Evolutionary conservation across 345 rosid genomes (phyloP).

Genomic region (Acer yangbiense): DNA sequence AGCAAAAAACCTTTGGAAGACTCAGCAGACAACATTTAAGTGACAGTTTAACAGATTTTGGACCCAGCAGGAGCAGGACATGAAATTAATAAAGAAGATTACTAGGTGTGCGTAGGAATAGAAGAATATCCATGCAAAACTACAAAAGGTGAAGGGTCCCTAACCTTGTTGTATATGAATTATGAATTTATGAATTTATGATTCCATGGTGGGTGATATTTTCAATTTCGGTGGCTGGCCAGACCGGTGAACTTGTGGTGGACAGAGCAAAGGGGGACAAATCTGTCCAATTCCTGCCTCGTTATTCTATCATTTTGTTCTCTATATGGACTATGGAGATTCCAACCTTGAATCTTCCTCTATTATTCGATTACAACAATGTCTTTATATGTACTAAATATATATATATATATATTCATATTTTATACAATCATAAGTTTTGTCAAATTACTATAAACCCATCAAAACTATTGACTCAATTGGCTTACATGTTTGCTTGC

Average conservation of each 20-base stretch:
- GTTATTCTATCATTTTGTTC: background rate
- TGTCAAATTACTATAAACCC: constrained; percentile 4
- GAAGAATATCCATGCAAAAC: background rate
- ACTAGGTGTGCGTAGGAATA: background rate
- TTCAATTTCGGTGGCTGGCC: background rate
- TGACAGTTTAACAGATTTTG: background rate
- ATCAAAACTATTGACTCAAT: background rate
- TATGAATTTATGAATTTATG: too few relatives aligned
- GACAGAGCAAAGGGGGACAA: constrained; percentile 4
- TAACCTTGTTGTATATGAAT: too few relatives aligned
- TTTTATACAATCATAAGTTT: background rate
- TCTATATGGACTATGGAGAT: too few relatives aligned
- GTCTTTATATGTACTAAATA: too few relatives aligned
- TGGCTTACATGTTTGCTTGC: background rate
- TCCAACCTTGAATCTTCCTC: too few relatives aligned
- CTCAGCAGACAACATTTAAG: background rate
- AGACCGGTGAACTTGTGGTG: constrained; percentile 14
- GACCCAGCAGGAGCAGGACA: background rate
- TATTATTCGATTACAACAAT: too few relatives aligned
- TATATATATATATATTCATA: too few relatives aligned
- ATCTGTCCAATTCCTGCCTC: background rate
- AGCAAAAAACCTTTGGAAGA: background rate
- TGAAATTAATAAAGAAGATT: background rate
- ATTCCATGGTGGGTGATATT: background rate
- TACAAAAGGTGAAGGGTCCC: background rate